Base-by-base conservation (phyloP, 2,329 filamentous ascomycete genomes). In the Claviceps humidiphila region DNA sequence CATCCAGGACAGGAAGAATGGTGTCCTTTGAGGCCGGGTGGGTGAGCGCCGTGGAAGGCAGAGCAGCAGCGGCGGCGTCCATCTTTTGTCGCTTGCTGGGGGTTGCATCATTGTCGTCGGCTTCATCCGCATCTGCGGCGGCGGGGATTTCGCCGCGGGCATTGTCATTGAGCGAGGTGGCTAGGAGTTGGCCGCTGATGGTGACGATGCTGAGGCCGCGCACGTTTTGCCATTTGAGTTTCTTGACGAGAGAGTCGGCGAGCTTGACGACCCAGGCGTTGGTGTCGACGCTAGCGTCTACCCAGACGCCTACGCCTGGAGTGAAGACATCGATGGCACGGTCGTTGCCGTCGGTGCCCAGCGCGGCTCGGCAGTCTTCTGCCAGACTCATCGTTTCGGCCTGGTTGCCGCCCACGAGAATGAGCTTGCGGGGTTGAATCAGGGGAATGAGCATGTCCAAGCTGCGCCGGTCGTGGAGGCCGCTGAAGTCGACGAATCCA, bases 231-330 rank as follows among this genome's bases (percentile, higher is more conserved):
- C 93, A 97, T 63, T 87, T 88, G 54, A 98, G 76, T 59, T 85
- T 85, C 68, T 88, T 88, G 54, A 95, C 86, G 20, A 98, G 80
- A 45, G 80, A 74, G 59, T 91, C 87, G 48, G 88, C 89, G 17
- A 98, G 77, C 67, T 90, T 95, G 55, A 98, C 87, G 24, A 87
- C 84, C 93, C 94, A 98, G 4, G 93, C 90, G 64, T 97, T 96
- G 5, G 91, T 97, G 65, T 98, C 93, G 43, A 97, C 91, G 62
- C 90, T 96, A 13, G 91, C 93, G 66, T 98, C 84, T 43, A 98
- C 77, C 14, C 76, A 73, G 38, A 77, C 73, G 24, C 89, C 89
- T n/a, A 87, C 73, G 9, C 72, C 68, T 1, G 93, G 93, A 0
- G 88, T 89, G 64, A 91, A 91, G 5, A 98, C 87, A 57, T 90